These are phyloP conservation scores for Blastomyces gilchristii DNA, from an alignment of 2,329 filamentous ascomycete genomes.

Conservation along the genomic window DNA sequence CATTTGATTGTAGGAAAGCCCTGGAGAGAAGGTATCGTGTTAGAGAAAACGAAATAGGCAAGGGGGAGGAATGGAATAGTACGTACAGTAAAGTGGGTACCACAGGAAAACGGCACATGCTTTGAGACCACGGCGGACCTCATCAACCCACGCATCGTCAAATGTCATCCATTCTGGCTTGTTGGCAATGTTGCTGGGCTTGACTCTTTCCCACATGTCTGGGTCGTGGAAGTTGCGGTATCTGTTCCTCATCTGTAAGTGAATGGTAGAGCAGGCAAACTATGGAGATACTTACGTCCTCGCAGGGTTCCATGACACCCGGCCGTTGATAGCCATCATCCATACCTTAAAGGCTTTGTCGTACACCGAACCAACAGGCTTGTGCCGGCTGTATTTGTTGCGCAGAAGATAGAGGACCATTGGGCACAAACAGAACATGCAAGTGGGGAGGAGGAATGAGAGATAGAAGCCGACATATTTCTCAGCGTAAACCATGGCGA, in stretches of 20 bases:
- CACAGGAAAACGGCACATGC: constrained; percentile 60
- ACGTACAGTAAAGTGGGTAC: constrained; percentile 41
- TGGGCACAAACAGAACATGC: constrained; percentile 54
- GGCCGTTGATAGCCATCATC: constrained; percentile 51
- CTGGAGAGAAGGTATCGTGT: constrained; percentile 16
- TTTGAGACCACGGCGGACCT: constrained; percentile 58
- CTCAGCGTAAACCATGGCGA: constrained; percentile 63
- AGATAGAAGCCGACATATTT: constrained; percentile 69
- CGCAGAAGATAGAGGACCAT: constrained; percentile 50
- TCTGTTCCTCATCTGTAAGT: constrained; percentile 9
- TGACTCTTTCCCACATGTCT: constrained; percentile 57
- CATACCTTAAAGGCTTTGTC: constrained; percentile 56
- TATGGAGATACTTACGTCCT: constrained; percentile 37
- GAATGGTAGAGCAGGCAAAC: neutral
- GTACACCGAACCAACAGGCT: constrained; percentile 62
- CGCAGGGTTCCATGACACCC: constrained; percentile 52
- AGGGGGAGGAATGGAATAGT: neutral
- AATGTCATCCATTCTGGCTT: constrained; percentile 69
- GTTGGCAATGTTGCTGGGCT: constrained; percentile 53
- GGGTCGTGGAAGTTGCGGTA: constrained; percentile 43
- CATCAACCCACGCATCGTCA: constrained; percentile 73
- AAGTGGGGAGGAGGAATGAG: constrained; percentile 57
- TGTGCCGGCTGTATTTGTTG: constrained; percentile 52
- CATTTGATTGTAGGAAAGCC: constrained; percentile 46
- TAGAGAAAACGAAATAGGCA: constrained; percentile 2